Base-by-base conservation (phyloP, 441 rosid species). In the Erodium texanum region DNA sequence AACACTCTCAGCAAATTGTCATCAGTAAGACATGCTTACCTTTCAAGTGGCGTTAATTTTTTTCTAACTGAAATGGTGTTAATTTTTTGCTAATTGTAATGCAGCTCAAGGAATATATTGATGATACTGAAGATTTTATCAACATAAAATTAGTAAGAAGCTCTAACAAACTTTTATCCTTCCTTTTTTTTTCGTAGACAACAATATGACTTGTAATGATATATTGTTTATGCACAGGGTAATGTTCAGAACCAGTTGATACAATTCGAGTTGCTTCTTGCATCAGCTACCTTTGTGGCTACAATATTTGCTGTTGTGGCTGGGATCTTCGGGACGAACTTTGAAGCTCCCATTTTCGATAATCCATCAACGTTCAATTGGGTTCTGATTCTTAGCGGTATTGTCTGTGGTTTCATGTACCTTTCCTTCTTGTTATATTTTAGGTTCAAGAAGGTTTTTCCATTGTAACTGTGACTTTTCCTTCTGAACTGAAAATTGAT, bases 101-200 rank as follows among this genome's bases (percentile, higher is more conserved):
- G 86, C 86, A 91, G 97, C 90, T 91, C 23, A 94, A 94, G 78
- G 99, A 91, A 76, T 94, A 94, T 75, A 91, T 91, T 36, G 99
- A 94, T 78, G 99, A 94, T 77, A 94, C 97, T 9, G 97, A 94
- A 81, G 99, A 89, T 82, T 76, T 94, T 67, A 94, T 94, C 86
- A 94, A 89, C 82, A 89, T 94, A 52, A 94, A 94, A 80, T 80
- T 94, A 89, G 99, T 92, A 77, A 78, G 80, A 23, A 48, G 41
- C 61, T 23, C 38, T 50, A 74, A 43, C 69, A n/a, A 9, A 48
- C 45, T 20, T 16, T 6, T 23, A 45, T n/a, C 54, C 32, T 24
- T 16, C 32, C 12, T 6, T 14, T 58, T 24, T 58, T 14, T 24
- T 32, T 29, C 24, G 24, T 68, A 22, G 56, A 75, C 36, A 70